Evolutionary conservation across 2,329 filamentous ascomycete species (phyloP), one percentile per base, ranked within the genome.

Genomic region (Ophiostoma sp.): DNA sequence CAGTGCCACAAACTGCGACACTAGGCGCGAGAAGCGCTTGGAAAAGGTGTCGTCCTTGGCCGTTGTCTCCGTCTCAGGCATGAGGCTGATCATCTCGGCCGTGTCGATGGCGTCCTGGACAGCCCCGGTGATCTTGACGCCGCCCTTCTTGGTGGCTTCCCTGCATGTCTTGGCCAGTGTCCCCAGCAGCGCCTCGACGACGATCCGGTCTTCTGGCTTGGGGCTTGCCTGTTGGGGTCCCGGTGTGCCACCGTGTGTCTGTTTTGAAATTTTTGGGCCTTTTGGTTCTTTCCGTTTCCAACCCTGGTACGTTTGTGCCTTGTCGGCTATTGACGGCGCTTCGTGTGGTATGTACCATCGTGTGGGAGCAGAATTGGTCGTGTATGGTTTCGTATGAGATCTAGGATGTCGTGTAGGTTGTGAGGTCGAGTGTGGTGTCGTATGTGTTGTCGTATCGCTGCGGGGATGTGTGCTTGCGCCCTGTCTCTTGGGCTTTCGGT

Each of bases 61-160:
- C 17, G 36, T 6, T 17, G 17, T 8, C 13, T 17, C 60, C 33
- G 35, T 41, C 62, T 23, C 35, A 7, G 62, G 62, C 10, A 65
- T 64, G 2, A 35, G 35, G 35, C 20, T 33, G 57, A 31, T 62
- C 23, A 33, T 17, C 7, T 62, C 57, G 5, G 57, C 57, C 27
- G 57, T 23, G 35, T 39, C 33, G 8, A 23, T 13, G 33, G 20
- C 62, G 8, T 65, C 62, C 33, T 36, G 15, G 5, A 15, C 33
- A 11, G 33, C 35, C 4, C 11, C 20, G 17, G 35, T 65, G 33
- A 23, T 39, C 35, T 65, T 35, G 3, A 36, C 33, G 60, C 17
- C 60, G 33, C 17, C 60, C 78, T 95, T 89, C 17, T 64, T 39
- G 60, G 60, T 64, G 31, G 33, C 20, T 23, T 23, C 35, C 3